Percentiles rank a stretch among this genome's conserved stretches.
These are phyloP conservation scores for Ophiostoma fasciatum DNA, from an alignment of 2,329 filamentous ascomycete genomes.

Conservation along the genomic window DNA sequence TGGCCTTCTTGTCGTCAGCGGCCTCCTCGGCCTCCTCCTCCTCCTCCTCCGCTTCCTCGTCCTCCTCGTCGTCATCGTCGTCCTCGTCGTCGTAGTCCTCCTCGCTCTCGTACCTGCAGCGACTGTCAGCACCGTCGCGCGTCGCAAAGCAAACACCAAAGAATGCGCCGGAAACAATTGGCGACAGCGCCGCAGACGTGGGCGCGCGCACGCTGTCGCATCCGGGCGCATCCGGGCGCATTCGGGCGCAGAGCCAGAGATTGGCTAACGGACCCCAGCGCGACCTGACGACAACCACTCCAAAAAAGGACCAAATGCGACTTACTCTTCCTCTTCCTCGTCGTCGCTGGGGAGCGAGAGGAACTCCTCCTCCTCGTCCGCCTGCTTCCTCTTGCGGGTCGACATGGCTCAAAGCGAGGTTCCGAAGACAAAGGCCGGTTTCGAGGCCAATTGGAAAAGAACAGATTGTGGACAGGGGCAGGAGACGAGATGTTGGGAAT, in stretches of 20 bases:
- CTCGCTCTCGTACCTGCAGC: slow-evolving; percentile 3
- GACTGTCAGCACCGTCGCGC: too few species aligned
- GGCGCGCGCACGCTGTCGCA: slow-evolving; percentile 2
- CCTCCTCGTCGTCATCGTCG: slow-evolving; percentile 15
- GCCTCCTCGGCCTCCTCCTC: slow-evolving; percentile 15
- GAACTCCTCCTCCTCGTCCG: slow-evolving; percentile 37
- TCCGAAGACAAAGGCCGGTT: slow-evolving; percentile 9
- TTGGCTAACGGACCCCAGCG: too few species aligned
- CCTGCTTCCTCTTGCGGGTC: slow-evolving; percentile 39
- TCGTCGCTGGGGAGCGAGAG: slow-evolving; percentile 37
- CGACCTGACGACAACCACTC: slow-evolving; percentile 8
- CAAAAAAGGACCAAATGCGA: slow-evolving; percentile 19
- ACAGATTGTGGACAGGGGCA: slow-evolving; percentile 3
- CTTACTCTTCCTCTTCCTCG: slow-evolving; percentile 40
- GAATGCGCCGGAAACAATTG: neutral
- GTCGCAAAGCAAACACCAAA: too few species aligned
- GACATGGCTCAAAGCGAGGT: too few species aligned
- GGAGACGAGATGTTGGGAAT: slow-evolving; percentile 3
- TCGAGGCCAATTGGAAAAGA: neutral
- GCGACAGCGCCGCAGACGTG: neutral
- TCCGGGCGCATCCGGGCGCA: neutral
- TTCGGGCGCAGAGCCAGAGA: too few species aligned
- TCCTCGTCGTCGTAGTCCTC: slow-evolving; percentile 14
- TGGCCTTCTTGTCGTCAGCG: neutral
- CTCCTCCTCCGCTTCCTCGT: slow-evolving; percentile 21